Evolutionary conservation across 2,329 filamentous ascomycete species (phyloP), one percentile per base, ranked within the genome.

Genomic region (Microsporum canis): DNA sequence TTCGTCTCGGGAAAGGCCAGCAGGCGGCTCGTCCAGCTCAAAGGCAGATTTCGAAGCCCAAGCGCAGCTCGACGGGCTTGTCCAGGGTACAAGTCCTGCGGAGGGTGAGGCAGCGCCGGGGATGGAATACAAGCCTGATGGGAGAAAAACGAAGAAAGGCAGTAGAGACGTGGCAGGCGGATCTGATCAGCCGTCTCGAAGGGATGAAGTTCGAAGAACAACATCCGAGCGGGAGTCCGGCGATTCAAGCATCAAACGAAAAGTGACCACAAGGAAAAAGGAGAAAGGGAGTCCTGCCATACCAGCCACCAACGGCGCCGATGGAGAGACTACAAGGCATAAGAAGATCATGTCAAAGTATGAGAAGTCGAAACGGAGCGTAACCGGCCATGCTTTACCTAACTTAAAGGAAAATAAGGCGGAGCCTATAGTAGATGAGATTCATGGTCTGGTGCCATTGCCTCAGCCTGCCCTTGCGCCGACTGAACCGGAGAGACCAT

Each of bases 371-470:
- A 66, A 53, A 58, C 58, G 61, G 61, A 31, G 58, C 58, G 17
- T 62, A 65, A 47, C 64, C 63, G 39, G 34, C 55, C 51, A 2
- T 6, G 5, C 14, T 17, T 36, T 14, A 5, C 14, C 41, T 31
- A n/a, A 14, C 10, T 34, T 36, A 12, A 59, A 34, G 14, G 14
- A 51, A 38, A 29, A n/a, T 36, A 8, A 10, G 27, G 17, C 4
- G 14, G 38, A 10, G 23, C 43, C 4, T 7, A 43, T 36, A 1
- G 23, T 3, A 31, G 10, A 39, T 56, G 57, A 49, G 67, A 71
- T 85, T 2, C 85, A 91, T 71, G 89, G 89, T 27, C 78, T 97
- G 0, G 84, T 88, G 61, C 91, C 90, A 5, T 78, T 96, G 23
- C 91, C 91, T 5, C 91, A 96, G 66, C 91, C 89, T 10, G 81